These are phyloP conservation scores for Kodamaea neixiangensis DNA, from an alignment of 805 yeast species.

Conservation along the genomic window DNA sequence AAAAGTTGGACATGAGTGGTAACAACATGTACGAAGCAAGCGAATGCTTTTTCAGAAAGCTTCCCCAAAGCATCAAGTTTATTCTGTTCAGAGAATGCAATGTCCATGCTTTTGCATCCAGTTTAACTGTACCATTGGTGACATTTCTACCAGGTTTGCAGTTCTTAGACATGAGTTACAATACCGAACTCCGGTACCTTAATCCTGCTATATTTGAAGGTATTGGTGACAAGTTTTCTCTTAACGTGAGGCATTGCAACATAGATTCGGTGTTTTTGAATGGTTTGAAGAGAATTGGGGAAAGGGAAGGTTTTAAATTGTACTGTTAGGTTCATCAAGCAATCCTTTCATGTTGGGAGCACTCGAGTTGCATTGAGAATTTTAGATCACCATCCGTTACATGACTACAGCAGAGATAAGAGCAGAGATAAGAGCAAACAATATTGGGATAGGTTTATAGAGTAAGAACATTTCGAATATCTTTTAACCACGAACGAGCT, in stretches of 20 bases:
- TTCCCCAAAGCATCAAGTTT: slow-evolving; percentile 30
- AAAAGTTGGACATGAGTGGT: slow-evolving; percentile 23
- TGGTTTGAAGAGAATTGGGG: background rate
- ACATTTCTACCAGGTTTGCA: slow-evolving; percentile 15
- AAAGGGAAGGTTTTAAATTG: background rate
- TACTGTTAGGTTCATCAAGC: background rate
- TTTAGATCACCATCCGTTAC: too few relatives aligned
- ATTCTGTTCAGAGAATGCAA: slow-evolving; percentile 20
- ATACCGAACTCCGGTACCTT: slow-evolving; percentile 12
- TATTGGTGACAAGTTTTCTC: background rate
- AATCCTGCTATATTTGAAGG: slow-evolving; percentile 17
- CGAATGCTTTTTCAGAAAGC: slow-evolving; percentile 18
- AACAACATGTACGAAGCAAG: slow-evolving; percentile 27
- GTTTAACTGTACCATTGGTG: background rate
- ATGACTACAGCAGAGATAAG: too few relatives aligned
- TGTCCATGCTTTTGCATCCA: background rate
- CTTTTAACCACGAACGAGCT: too few relatives aligned
- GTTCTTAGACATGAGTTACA: slow-evolving; percentile 18
- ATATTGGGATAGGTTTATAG: too few relatives aligned
- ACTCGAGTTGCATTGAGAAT: too few relatives aligned
- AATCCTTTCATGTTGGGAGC: too few relatives aligned
- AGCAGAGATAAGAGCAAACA: too few relatives aligned
- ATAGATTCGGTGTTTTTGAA: background rate
- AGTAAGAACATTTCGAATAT: too few relatives aligned
- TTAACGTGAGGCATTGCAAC: background rate